Base-by-base conservation (phyloP, 2,329 filamentous ascomycete genomes). In the Pseudocercospora vitis region DNA sequence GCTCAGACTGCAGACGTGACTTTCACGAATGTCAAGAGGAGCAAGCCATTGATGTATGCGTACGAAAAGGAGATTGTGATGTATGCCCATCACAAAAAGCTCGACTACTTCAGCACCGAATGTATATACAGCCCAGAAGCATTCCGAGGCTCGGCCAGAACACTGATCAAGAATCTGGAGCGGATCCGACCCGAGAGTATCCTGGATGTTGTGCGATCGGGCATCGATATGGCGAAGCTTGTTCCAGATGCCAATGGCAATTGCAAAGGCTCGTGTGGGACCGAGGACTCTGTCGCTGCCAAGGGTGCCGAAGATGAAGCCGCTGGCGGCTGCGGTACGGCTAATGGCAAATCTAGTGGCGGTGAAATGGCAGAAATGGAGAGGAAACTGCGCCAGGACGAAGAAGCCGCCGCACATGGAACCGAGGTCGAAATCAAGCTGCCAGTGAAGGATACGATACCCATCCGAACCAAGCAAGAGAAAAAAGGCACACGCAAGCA, bases 11-110 rank as follows among this genome's bases (percentile, higher is more conserved):
- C 58, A 7, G 58, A 63, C 42, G 64, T 68, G n/a, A 91, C 88
- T 55, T 67, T 69, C 19, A 94, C 89, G 56, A 90, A 95, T 56
- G 92, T 96, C 61, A 95, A 95, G 76, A 83, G 94, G 60, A 95
- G 89, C 74, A 99, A 99, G 74, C 94, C 94, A 11, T 79, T 99
- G 40, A 97, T 99, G 72, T 99, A 97, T 70, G 91, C 92, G 1
- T 99, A 97, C 69, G 94, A 99, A 70, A 99, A 99, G 75, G 94
- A 99, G 70, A 99, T 99, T 62, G 94, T 99, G 14, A 79, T 99
- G 4, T 99, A 99, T 69, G 94, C 94, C 4, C 89, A 97, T 69
- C 91, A 99, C 76, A 95, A 94, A 73, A 91, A 91, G 71, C 79
- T 99, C 59, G 91, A 97, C 70, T 99, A 99, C 74, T 99, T 99